Percentiles rank a stretch among this genome's conserved stretches.
These are phyloP conservation scores for Melastoma malabathricum DNA, from an alignment of 345 rosid genomes.

Conservation along the genomic window DNA sequence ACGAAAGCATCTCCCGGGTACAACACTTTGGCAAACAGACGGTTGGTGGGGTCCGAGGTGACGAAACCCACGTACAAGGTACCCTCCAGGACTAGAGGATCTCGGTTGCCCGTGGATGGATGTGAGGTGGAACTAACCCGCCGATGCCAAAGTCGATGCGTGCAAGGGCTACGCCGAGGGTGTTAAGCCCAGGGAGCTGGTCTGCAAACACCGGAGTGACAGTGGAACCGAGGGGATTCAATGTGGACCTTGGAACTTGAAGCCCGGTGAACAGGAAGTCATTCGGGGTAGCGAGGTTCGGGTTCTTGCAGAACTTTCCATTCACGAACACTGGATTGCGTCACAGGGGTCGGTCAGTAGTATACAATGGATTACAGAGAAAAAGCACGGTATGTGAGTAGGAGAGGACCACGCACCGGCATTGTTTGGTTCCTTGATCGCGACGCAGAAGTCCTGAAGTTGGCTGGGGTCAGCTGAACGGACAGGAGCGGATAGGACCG, in stretches of 20 bases:
- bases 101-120: slow-evolving; percentile 21
- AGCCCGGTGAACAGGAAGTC: slow-evolving; percentile 17
- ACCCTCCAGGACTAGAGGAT: slow-evolving; percentile 21
- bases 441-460: slow-evolving; percentile 24
- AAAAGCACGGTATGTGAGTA: no score
- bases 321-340: slow-evolving; percentile 15
- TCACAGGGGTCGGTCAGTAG: no score
- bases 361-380: no score
- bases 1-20: slow-evolving; percentile 18
- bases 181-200: slow-evolving; percentile 13
- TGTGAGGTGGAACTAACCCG: slow-evolving; percentile 23
- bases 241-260: slow-evolving; percentile 8
- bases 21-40: slow-evolving; percentile 15
- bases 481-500: slow-evolving; percentile 7
- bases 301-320: slow-evolving; percentile 20
- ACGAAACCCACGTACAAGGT: slow-evolving; percentile 25
- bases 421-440: slow-evolving; percentile 5
- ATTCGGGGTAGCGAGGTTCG: slow-evolving; percentile 7
- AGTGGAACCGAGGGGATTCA: slow-evolving; percentile 6
- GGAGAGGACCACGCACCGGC: slow-evolving; percentile 6
- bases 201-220: slow-evolving; percentile 8
- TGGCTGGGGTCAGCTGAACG: slow-evolving; percentile 14
- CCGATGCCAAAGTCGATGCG: slow-evolving; percentile 15
- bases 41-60: slow-evolving; percentile 20
- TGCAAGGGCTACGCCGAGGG: slow-evolving; percentile 15